Percentiles rank a stretch among this genome's conserved stretches.
Conservation (phyloP, 306 rosid genomes). For the Quercus wislizeni region DNA sequence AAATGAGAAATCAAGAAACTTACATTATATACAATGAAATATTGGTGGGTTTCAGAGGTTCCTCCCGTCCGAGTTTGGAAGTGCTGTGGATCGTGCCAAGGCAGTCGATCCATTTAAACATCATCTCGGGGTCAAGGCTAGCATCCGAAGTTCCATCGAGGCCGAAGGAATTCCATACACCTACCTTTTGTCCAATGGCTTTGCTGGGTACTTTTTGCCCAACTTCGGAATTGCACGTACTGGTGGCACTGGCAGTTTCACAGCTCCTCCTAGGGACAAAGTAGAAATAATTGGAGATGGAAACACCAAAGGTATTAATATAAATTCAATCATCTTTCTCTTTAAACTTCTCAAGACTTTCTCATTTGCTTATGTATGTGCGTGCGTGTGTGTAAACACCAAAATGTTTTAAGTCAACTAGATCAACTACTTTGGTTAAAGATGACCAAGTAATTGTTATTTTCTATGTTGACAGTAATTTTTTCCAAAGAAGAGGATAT, state of each 20-base stretch:
- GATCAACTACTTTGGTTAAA: background rate
- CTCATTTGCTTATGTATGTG: too few species aligned
- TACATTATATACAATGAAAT: too few species aligned
- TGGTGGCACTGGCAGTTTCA: background rate
- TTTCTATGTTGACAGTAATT: slow-evolving; percentile 18
- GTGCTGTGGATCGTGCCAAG: too few species aligned
- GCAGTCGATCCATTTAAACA: too few species aligned
- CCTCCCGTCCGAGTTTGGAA: slow-evolving; percentile 13
- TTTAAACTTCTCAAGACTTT: background rate
- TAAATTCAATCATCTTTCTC: background rate
- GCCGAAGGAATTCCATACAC: slow-evolving; percentile 34
- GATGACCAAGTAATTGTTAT: background rate
- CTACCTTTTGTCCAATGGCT: slow-evolving; percentile 5
- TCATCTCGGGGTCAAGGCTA: background rate
- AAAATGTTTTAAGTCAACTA: background rate
- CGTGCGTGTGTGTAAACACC: too few species aligned
- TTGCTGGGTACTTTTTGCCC: slow-evolving; percentile 32
- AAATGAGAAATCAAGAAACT: too few species aligned
- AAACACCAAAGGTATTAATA: slow-evolving; percentile 32
- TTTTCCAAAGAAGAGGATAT: slow-evolving; percentile 38
- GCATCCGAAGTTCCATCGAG: slow-evolving; percentile 27
- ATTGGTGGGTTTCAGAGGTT: slow-evolving; percentile 23
- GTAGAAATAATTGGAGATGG: slow-evolving; percentile 44
- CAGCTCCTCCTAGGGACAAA: slow-evolving; percentile 40
- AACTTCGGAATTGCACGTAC: slow-evolving; percentile 22